A percentile compares a stretch with the other conserved stretches of the same genome.
These are phyloP conservation scores for Coprinopsis sp. DNA, from an alignment of 768 basidiomycete species.

Conservation along the genomic window DNA sequence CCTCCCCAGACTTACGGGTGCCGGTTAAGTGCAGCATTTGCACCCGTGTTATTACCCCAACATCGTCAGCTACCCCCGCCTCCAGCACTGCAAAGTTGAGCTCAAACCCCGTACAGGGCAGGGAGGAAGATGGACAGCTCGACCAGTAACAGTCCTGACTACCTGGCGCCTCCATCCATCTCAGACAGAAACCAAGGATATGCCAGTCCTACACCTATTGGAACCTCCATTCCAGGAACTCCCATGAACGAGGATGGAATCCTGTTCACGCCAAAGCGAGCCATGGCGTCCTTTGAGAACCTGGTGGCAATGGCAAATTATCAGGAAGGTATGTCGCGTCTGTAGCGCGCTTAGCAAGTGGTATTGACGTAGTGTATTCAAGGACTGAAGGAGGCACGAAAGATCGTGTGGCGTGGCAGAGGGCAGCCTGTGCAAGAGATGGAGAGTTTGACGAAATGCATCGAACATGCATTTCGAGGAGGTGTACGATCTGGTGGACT, in stretches of 20 bases:
- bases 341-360: not conserved
- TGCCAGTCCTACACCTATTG: not conserved
- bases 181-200: not conserved
- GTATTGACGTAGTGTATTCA: not conserved
- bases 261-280: slow-evolving; percentile 47
- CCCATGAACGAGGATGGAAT: slow-evolving; percentile 25
- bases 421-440: slow-evolving; percentile 74
- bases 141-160: no score
- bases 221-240: slow-evolving; percentile 2
- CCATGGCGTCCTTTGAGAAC: slow-evolving; percentile 78
- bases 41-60: no score
- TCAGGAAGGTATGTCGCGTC: slow-evolving; percentile 46
- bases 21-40: no score
- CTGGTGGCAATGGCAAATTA: slow-evolving; percentile 81
- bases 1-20: no score
- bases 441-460: slow-evolving; percentile 55
- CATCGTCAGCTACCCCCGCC: no score
- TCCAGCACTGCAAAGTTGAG: no score
- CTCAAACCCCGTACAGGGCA: no score
- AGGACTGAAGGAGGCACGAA: slow-evolving; percentile 61
- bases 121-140: no score
- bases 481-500: slow-evolving; percentile 72
- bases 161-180: no score
- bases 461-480: slow-evolving; percentile 67
- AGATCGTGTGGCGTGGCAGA: slow-evolving; percentile 77